Evolutionary conservation across 2,329 filamentous ascomycete species (phyloP), one percentile per base, ranked within the genome.

Genomic region (Microsporum audouinii): DNA sequence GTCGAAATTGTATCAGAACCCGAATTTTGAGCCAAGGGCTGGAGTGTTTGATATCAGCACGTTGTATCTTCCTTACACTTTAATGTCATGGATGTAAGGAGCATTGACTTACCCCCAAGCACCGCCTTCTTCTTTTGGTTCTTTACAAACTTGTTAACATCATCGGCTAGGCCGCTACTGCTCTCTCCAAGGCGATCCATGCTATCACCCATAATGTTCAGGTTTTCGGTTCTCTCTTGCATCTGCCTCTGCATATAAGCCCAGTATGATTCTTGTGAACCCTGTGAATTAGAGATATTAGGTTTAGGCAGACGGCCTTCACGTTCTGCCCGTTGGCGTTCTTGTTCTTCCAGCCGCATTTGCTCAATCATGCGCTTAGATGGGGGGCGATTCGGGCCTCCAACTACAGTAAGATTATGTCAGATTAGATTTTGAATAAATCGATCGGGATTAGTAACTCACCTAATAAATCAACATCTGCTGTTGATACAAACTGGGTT

Each of bases 301-400:
- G 38, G 8, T 34, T 29, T 34, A 12, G 43, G 58, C 3, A 59
- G 38, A 55, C 61, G 68, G 60, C 10, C 39, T 12, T 63, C 57
- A 23, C 72, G 73, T 64, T 72, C 65, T 55, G 68, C 67, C 17
- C 71, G 69, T 68, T 73, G 68, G 34, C 75, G 67, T 57, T 86
- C 80, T 62, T 86, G 81, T 64, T 90, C 84, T 69, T 95, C 90
- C 4, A 86, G 82, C 0, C 84, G 86, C 39, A 88, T 83, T 57
- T 94, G 91, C 1, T 86, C 88, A 56, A 94, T 73, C 88, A 95
- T 95, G 39, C 88, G 84, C 75, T 95, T 95, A 63, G 88, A 94
- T 0, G 90, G 87, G 2, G 92, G 94, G 2, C 94, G 84, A 69
- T 94, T 88, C 1, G 91, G 86, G 0, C 92, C 92, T 58, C 92